A percentile compares a stretch with the other conserved stretches of the same genome.
These are phyloP conservation scores for Platismatia glauca DNA, from an alignment of 495 filamentous ascomycete species.

Conservation along the genomic window DNA sequence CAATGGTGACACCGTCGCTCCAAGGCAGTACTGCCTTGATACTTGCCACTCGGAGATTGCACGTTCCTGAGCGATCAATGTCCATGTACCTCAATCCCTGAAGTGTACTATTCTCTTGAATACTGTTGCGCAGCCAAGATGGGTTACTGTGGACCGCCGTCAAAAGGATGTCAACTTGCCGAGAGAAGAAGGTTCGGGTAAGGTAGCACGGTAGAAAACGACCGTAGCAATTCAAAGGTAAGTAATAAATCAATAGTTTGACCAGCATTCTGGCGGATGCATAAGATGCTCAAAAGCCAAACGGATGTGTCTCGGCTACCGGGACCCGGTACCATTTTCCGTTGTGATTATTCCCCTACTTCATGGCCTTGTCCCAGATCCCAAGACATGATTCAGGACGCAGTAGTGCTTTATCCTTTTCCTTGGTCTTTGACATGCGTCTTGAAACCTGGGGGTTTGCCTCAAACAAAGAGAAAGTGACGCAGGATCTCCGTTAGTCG, in stretches of 20 bases:
- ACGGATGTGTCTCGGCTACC: background rate
- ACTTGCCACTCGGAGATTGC: background rate
- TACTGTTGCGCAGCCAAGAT: background rate
- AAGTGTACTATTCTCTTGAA: background rate
- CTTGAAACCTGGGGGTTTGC: too few relatives aligned
- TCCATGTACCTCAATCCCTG: background rate
- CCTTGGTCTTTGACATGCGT: background rate
- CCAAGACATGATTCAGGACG: too few relatives aligned
- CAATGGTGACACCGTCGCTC: background rate
- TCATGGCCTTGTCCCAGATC: background rate
- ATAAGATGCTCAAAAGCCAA: background rate
- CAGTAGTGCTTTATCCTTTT: too few relatives aligned
- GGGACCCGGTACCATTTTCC: background rate
- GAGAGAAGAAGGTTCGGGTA: background rate
- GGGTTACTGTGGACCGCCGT: background rate
- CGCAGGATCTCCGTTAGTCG: background rate
- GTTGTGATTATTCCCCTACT: background rate
- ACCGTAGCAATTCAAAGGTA: too few relatives aligned
- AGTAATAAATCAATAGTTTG: background rate
- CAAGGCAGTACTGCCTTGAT: background rate
- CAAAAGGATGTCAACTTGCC: slow-evolving; percentile 1
- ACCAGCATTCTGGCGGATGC: background rate
- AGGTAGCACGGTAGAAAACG: background rate
- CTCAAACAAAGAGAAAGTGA: background rate
- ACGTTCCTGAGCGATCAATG: background rate